Evolutionary conservation across 2,329 filamentous ascomycete genomes (phyloP).

Genomic region (Exophiala alcalophila): DNA sequence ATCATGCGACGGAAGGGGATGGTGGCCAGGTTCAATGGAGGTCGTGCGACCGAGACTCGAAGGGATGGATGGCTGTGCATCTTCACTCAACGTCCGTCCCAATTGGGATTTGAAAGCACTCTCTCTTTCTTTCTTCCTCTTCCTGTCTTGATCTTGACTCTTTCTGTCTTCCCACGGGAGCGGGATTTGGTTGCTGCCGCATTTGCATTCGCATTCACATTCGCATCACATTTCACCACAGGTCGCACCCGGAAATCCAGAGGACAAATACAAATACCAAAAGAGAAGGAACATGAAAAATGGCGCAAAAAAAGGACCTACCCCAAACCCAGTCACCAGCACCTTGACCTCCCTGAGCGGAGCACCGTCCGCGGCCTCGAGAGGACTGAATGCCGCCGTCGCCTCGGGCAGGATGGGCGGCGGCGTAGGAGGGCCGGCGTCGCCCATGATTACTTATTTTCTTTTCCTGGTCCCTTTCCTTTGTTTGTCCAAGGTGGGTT

Average conservation of each 20-base stretch:
- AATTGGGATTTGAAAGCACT: too few species aligned
- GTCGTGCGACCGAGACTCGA: too few species aligned
- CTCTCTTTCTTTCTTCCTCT: too few species aligned
- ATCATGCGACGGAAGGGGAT: too few species aligned
- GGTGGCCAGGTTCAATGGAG: too few species aligned
- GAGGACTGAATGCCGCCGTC: not conserved
- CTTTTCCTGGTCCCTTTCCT: not conserved
- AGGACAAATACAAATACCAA: not conserved
- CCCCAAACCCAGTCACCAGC: slow-evolving; percentile 48
- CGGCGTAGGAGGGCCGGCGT: slow-evolving; percentile 27
- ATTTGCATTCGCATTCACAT: too few species aligned
- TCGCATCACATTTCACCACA: too few species aligned
- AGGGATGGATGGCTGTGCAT: too few species aligned
- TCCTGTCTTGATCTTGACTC: too few species aligned
- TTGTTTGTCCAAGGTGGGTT: not conserved
- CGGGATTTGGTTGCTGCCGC: too few species aligned
- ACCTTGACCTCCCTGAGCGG: slow-evolving; percentile 45
- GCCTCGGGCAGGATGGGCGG: slow-evolving; percentile 10
- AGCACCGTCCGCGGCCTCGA: slow-evolving; percentile 7
- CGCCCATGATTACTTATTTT: slow-evolving; percentile 22
- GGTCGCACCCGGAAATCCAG: not conserved
- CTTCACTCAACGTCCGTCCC: too few species aligned
- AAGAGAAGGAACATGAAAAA: not conserved
- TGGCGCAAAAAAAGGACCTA: slow-evolving; percentile 30
- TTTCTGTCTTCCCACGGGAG: too few species aligned